Conservation (phyloP, 441 rosid genomes). For the Pelargonium fulgidum region DNA sequence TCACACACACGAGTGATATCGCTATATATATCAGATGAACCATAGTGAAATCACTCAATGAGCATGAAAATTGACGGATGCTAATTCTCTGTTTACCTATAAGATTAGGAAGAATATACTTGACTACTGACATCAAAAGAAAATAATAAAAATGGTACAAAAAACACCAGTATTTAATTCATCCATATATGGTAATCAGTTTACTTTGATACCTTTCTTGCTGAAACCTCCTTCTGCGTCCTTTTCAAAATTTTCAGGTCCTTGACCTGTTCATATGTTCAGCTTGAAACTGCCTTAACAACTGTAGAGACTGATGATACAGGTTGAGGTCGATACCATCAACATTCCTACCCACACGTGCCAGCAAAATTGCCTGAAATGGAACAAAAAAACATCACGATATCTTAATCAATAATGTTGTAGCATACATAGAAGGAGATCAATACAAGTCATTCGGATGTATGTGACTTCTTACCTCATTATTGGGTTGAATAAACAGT, state of each 20-base stretch:
- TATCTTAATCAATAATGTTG: not conserved
- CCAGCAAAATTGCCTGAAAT: slow-evolving; percentile 50
- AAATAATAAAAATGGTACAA: slow-evolving; percentile 1
- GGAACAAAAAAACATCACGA: not conserved
- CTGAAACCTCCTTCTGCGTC: not conserved
- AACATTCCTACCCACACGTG: slow-evolving; percentile 61
- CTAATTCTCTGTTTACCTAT: no score
- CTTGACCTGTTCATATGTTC: slow-evolving; percentile 19
- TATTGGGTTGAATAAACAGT: slow-evolving; percentile 27
- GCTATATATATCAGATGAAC: no score
- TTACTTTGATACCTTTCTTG: slow-evolving; percentile 1
- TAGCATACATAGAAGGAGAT: not conserved
- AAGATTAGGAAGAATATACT: no score
- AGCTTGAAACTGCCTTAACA: slow-evolving; percentile 46
- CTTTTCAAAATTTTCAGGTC: slow-evolving; percentile 11
- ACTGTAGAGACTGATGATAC: slow-evolving; percentile 45
- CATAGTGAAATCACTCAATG: no score
- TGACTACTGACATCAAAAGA: not conserved
- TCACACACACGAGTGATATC: no score
- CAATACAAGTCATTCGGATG: not conserved
- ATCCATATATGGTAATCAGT: not conserved
- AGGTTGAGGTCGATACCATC: slow-evolving; percentile 66
- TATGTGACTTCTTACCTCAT: slow-evolving; percentile 33
- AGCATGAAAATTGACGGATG: no score
- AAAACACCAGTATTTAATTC: not conserved